These are phyloP conservation scores for Trypanosoma mega DNA, from an alignment of 208 protist species.

Conservation along the genomic window DNA sequence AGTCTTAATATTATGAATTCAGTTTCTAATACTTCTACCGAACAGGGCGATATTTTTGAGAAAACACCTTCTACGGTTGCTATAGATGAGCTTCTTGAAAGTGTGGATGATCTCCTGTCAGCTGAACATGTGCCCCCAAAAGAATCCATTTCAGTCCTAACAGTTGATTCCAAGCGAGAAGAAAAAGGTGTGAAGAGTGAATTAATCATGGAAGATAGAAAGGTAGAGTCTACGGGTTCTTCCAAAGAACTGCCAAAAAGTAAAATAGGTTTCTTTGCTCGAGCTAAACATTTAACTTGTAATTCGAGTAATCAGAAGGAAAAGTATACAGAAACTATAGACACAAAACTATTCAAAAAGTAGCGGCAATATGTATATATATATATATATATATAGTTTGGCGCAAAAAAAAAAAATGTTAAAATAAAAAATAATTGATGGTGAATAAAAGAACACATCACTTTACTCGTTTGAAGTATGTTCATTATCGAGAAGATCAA, in stretches of 20 bases:
- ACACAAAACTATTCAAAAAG: not conserved
- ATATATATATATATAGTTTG: no score
- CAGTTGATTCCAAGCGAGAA: not conserved
- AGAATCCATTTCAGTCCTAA: not conserved
- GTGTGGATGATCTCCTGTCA: slow-evolving; percentile 22
- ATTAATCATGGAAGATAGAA: no score
- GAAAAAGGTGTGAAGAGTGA: not conserved
- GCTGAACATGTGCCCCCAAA: not conserved
- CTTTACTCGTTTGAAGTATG: no score
- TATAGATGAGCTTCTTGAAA: slow-evolving; percentile 6
- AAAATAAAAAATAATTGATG: no score
- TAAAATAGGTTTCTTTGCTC: slow-evolving; percentile 36
- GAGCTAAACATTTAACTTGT: slow-evolving; percentile 25
- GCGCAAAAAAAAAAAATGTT: no score
- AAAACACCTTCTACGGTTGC: not conserved
- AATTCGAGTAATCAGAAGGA: not conserved
- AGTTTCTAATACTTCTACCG: not conserved
- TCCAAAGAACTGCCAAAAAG: not conserved
- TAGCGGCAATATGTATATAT: no score
- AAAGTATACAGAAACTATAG: slow-evolving; percentile 2
- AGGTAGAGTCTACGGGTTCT: not conserved
- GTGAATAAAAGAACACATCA: no score
- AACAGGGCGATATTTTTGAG: slow-evolving; percentile 3
- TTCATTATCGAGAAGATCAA: no score
- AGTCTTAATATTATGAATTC: not conserved